Conservation (phyloP, 345 rosid species). For the Eucalyptus sp. region DNA sequence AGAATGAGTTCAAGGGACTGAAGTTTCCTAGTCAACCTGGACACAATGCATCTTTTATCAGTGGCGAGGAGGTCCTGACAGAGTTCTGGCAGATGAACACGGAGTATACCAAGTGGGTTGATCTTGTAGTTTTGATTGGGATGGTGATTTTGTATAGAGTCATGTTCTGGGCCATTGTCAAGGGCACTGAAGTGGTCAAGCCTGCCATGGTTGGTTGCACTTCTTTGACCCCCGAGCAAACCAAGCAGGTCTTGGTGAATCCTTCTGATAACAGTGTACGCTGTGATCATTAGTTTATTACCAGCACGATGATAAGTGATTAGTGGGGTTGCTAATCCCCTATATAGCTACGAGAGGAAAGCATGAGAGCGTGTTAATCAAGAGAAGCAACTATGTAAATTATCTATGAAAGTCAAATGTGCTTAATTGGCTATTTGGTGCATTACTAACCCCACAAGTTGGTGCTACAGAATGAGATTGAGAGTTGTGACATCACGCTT, state of each 20-base stretch:
- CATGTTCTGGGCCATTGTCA: background rate
- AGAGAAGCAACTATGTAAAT: background rate
- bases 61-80: conserved; percentile 12
- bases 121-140: conserved; percentile 5
- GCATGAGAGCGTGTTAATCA: background rate
- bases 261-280: background rate
- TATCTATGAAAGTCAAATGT: background rate
- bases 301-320: background rate
- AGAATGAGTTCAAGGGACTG: conserved; percentile 4
- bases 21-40: background rate
- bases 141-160: background rate
- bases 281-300: background rate
- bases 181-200: background rate
- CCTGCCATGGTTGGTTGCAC: background rate
- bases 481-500: background rate
- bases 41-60: background rate
- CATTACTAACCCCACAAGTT: background rate
- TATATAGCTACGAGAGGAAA: background rate
- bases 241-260: background rate
- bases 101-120: conserved; percentile 13
- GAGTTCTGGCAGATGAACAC: conserved; percentile 1
- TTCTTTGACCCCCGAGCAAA: background rate
- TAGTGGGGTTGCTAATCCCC: background rate
- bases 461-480: background rate
- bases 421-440: background rate